Evolutionary conservation across 306 rosid genomes (phyloP).

Genomic region (Datisca glomerata): DNA sequence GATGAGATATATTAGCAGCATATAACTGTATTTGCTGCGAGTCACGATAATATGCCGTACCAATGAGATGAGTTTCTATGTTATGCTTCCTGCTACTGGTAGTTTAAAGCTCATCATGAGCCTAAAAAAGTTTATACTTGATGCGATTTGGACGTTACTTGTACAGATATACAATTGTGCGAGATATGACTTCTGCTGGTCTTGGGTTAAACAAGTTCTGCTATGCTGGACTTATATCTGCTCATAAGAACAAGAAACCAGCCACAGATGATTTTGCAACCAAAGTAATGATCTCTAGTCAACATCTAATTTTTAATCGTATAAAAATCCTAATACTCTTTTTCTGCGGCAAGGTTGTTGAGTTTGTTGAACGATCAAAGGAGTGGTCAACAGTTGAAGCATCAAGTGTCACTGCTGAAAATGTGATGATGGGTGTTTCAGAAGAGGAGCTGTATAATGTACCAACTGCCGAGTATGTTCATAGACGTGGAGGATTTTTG

Average conservation of each 20-base stretch:
- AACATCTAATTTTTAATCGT: constrained; percentile 10
- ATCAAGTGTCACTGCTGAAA: constrained; percentile 59
- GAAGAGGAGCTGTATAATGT: constrained; percentile 88
- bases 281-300: constrained; percentile 40
- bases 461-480: constrained; percentile 71
- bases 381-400: constrained; percentile 62
- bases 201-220: constrained; percentile 86
- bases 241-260: constrained; percentile 64
- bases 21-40: no score
- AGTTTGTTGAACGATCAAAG: constrained; percentile 83
- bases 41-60: no score
- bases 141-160: constrained; percentile 9
- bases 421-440: constrained; percentile 68
- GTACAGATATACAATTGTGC: constrained; percentile 83
- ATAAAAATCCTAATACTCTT: constrained; percentile 11
- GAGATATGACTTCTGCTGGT: constrained; percentile 98
- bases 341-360: constrained; percentile 53
- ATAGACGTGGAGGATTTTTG: constrained; percentile 52
- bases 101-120: no score
- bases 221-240: constrained; percentile 79
- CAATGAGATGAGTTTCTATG: no score
- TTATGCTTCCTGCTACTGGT: no score
- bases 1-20: no score
- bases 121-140: background rate
- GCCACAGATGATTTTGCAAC: constrained; percentile 63